Conservation (phyloP, 2,329 filamentous ascomycete species). For the Didymella exigua region DNA sequence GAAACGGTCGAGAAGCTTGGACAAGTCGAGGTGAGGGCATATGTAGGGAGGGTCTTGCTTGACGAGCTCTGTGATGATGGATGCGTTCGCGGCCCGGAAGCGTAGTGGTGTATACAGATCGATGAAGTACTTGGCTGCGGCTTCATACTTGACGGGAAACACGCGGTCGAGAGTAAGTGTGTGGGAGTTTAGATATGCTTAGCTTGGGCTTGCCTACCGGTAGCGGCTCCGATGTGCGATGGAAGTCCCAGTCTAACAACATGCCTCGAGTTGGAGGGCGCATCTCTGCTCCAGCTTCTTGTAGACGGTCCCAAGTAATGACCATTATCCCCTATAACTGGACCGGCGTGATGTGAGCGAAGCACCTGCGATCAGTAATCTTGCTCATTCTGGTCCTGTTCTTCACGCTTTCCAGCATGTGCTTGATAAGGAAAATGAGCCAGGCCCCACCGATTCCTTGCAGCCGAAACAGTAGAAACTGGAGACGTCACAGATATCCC, state of each 20-base stretch:
- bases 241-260: not conserved
- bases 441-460: not conserved
- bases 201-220: not conserved
- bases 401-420: not conserved
- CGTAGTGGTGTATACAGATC: not conserved
- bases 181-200: not conserved
- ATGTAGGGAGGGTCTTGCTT: not conserved
- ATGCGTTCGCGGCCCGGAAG: not conserved
- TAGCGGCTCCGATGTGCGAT: not conserved
- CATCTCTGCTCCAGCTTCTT: not conserved
- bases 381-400: slow-evolving; percentile 2
- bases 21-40: not conserved
- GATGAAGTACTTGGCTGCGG: not conserved
- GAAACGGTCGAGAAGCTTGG: not conserved
- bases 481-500: not conserved
- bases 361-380: not conserved
- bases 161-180: not conserved
- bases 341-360: not conserved
- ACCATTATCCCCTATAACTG: not conserved
- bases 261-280: not conserved
- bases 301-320: not conserved
- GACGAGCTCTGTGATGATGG: not conserved
- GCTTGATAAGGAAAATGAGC: not conserved
- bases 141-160: not conserved
- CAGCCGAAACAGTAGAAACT: not conserved